Base-by-base conservation (phyloP, 768 basidiomycete genomes). In the Paxillus rubicundulus region DNA sequence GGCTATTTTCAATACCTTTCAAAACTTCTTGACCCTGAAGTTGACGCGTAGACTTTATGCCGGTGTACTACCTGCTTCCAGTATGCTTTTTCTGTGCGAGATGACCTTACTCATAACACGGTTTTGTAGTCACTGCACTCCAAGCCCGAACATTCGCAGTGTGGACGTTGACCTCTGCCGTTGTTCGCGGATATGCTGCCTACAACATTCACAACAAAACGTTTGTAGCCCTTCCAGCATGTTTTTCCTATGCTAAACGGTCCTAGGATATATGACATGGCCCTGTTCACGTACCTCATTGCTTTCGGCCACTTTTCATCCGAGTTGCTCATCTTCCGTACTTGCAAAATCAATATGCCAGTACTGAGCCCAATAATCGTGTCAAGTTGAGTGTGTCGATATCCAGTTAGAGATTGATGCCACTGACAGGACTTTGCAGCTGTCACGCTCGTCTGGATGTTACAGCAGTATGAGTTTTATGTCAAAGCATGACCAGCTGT, bases 271-370 rank as follows among this genome's bases (percentile, higher is more conserved):
- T 99, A 97, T 71, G 87, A 96, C 68, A 85, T 97, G 75, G 81
- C 92, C 7, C 71, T 97, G 54, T 74, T 87, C 63, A 88, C 91
- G 36, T 98, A 96, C 73, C 80, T 93, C 50, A 84, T 98, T 61
- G 96, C 93, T 2, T 88, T 93, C 63, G 81, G 78, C 4, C 96
- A 98, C 73, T 98, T 97, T 67, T 78, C 79, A 37, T 86, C 90
- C 16, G 96, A 99, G 72, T 64, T 89, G 36, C 70, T 93, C 63
- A 81, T 97, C 55, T 99, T 86, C 74, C 79, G 84, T 46, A 86
- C 91, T 2, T 82, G 87, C 34, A 85, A 77, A 44, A 55, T 89
- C 44, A 78, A 77, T 41, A 61, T 72, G 0, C 85, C 84, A 0
- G 78, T 84, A 16, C 58, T 92, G 34, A 82, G 83, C 53, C 90